Conservation (phyloP, 495 filamentous ascomycete genomes). For the Neurospora sp. region DNA sequence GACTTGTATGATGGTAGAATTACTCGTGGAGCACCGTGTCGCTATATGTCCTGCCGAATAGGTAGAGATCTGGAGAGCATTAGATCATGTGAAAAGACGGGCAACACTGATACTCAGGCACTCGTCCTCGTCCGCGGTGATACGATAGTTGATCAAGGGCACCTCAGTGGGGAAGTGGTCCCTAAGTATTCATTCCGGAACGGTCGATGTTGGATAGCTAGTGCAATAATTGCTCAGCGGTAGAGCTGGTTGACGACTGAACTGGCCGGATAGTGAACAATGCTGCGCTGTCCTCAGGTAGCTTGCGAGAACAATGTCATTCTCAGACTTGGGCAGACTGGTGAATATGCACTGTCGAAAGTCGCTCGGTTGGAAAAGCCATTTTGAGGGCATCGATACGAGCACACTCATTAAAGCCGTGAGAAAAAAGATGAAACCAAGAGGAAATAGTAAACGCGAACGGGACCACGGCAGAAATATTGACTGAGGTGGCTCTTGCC, state of each 20-base stretch:
- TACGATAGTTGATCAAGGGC: not conserved
- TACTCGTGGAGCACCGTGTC: not conserved
- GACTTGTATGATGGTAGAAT: not conserved
- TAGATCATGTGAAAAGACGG: not conserved
- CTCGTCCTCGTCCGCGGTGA: not conserved
- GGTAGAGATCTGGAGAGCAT: not conserved
- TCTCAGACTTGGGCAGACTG: not conserved
- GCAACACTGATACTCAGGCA: not conserved
- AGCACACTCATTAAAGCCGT: not conserved
- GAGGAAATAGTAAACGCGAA: not conserved
- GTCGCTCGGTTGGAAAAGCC: not conserved
- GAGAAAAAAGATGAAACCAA: not conserved
- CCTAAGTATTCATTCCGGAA: too few species aligned
- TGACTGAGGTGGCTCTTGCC: not conserved
- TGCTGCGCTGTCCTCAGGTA: too few species aligned
- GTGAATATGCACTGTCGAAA: not conserved
- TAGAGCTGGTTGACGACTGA: not conserved
- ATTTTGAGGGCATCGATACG: not conserved
- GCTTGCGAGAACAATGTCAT: too few species aligned
- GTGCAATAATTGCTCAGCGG: too few species aligned
- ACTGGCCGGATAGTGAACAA: not conserved
- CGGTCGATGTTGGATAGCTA: too few species aligned
- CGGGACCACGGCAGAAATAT: not conserved
- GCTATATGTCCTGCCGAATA: not conserved
- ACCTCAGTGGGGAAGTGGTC: too few species aligned